A percentile compares a stretch with the other conserved stretches of the same genome.
These are phyloP conservation scores for Aegilops bicornis DNA, from an alignment of 176 grass and related monocot genomes.

Conservation along the genomic window DNA sequence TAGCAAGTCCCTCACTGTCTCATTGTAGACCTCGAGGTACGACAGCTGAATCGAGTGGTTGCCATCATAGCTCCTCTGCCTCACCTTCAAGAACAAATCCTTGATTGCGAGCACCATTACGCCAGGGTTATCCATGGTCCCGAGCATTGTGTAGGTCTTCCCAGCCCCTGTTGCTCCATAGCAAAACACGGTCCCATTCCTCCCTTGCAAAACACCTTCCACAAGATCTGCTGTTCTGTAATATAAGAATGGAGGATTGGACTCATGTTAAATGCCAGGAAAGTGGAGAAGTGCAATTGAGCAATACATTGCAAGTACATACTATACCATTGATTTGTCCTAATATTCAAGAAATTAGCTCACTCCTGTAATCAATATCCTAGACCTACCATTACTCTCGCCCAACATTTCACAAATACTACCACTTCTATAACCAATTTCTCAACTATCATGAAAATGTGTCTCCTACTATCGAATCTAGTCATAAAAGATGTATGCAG, in stretches of 20 bases:
- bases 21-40: constrained; percentile 97
- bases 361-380: background rate
- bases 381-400: background rate
- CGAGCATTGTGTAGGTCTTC: constrained; percentile 98
- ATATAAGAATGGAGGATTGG: constrained; percentile 13
- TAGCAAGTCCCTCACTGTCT: constrained; percentile 91
- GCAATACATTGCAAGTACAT: background rate
- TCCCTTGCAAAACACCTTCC: constrained; percentile 86
- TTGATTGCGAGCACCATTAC: constrained; percentile 99
- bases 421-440: background rate
- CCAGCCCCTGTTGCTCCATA: constrained; percentile 97
- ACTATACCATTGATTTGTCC: background rate
- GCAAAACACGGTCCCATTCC: constrained; percentile 96
- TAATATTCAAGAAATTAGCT: constrained; percentile 12
- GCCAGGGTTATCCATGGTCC: constrained; percentile 71
- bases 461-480: background rate
- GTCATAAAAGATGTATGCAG: background rate
- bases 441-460: constrained; percentile 6
- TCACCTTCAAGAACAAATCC: constrained; percentile 88
- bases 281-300: background rate
- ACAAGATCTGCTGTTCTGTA: constrained; percentile 86
- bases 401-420: background rate
- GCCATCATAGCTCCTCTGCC: constrained; percentile 66
- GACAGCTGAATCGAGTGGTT: constrained; percentile 78
- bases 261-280: background rate